Conservation (phyloP, 2,329 filamentous ascomycete genomes). For the Fusarium sp. region DNA sequence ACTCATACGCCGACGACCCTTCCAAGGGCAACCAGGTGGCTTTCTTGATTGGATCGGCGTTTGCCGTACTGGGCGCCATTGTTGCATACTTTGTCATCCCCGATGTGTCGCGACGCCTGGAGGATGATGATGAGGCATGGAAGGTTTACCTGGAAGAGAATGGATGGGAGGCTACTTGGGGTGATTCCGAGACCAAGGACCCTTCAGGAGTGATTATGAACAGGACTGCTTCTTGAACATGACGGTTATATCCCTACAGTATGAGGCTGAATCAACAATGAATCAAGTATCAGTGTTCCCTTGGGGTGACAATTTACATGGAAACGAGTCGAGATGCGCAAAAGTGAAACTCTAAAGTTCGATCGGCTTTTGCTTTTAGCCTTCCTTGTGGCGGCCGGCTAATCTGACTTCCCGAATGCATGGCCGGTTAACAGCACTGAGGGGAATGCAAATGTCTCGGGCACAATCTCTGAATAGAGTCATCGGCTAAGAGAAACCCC, state of each 20-base stretch:
- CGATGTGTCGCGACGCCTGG: conserved; percentile 42
- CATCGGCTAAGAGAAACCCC: not conserved
- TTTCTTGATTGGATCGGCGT: conserved; percentile 63
- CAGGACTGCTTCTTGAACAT: conserved; percentile 1
- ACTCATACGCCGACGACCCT: conserved; percentile 53
- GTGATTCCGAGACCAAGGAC: conserved; percentile 44
- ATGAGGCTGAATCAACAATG: no score
- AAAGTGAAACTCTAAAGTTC: no score
- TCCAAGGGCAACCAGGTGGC: conserved; percentile 60
- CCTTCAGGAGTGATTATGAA: conserved; percentile 32
- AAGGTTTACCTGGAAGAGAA: conserved; percentile 45
- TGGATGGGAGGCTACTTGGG: conserved; percentile 46
- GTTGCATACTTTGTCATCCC: conserved; percentile 40
- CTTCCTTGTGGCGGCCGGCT: no score
- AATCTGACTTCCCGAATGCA: no score
- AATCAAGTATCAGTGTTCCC: no score
- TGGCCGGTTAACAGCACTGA: no score
- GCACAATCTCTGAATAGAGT: not conserved
- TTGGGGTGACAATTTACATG: no score
- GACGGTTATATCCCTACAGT: not conserved
- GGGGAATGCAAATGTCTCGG: not conserved
- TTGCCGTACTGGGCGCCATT: conserved; percentile 58
- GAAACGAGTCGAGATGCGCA: no score
- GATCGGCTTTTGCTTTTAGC: no score
- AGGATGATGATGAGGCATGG: conserved; percentile 48